Evolutionary conservation across 306 rosid genomes (phyloP).

Genomic region (Inga oerstediana): DNA sequence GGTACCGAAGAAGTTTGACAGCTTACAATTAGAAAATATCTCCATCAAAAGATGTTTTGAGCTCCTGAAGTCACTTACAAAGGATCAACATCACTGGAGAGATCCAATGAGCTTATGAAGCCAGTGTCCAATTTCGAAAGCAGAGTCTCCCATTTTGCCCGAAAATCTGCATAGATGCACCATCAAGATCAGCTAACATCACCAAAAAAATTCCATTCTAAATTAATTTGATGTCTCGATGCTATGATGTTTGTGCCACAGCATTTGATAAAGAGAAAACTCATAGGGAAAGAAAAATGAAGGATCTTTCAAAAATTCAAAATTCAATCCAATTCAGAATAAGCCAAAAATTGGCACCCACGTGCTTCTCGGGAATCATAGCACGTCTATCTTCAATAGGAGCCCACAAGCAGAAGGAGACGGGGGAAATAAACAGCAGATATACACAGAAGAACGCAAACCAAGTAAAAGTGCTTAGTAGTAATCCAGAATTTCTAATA

Average conservation of each 20-base stretch:
- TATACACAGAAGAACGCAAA: neutral
- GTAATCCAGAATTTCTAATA: constrained; percentile 28
- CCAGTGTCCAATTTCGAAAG: constrained; percentile 24
- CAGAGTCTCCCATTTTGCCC: constrained; percentile 2
- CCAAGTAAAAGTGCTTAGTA: neutral
- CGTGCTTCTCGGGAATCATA: constrained; percentile 25
- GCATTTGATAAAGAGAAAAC: neutral
- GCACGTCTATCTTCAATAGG: neutral
- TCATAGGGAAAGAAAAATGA: neutral
- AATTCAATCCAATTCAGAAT: constrained; percentile 13
- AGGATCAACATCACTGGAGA: constrained; percentile 10
- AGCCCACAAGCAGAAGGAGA: constrained; percentile 15
- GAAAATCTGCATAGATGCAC: constrained; percentile 31
- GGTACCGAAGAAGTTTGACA: constrained; percentile 42
- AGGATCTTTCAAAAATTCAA: neutral
- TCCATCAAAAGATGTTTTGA: constrained; percentile 53
- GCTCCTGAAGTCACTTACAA: constrained; percentile 33
- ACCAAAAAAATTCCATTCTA: neutral
- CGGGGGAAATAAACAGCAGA: neutral
- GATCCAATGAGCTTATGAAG: neutral
- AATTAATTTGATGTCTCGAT: constrained; percentile 1
- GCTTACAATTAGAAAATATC: constrained; percentile 41
- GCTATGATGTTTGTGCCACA: constrained; percentile 6
- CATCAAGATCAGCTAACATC: neutral
- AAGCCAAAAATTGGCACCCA: constrained; percentile 25